Evolutionary conservation across 441 rosid genomes (phyloP), one percentile per base, ranked within the genome.

Genomic region (Raphanus hybrid): DNA sequence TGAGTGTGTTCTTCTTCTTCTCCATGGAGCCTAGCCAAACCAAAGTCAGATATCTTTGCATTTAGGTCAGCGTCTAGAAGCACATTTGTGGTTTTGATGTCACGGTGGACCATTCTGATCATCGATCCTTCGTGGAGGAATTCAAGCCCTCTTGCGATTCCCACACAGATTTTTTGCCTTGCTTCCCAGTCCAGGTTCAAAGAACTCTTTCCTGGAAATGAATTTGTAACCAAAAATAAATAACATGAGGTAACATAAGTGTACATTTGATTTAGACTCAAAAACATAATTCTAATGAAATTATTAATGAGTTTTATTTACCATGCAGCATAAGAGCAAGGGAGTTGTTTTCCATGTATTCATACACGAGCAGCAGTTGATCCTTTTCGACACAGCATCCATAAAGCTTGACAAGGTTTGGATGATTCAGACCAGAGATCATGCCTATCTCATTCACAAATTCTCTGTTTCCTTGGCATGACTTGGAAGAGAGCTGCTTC

Each of bases 391-490:
- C 81, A 84, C 91, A 89, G 5, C 87, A 86, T 6, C 93, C 93
- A 6, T 86, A 78, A 69, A 89, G 90, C 39, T 85, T 86, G 55
- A 89, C 90, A 29, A 89, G 87, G 75, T 89, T 89, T 73, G 84
- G 87, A 78, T 86, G 93, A 48, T 86, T 84, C 34, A 87, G 86
- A 75, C 89, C 82, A n/a, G 93, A 86, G 45, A 89, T 90, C 90
- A 90, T 88, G 48, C 93, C 93, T n/a, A 90, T 87, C 76, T 90
- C 97, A 64, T 86, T 92, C 27, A 90, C 69, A 73, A 92, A 92
- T 69, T 92, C 96, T 1, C 87, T 86, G 71, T 85, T 88, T 66
- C 94, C 96, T 78, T 92, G 97, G 75, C 75, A 76, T 23, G 97
- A 92, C 76, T 83, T 90, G 3, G 97, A 85, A 45, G 96, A 92